Evolutionary conservation across 129 eudicot species (phyloP), one percentile per base, ranked within the genome.

Genomic region (Chrysanthemum seticuspe): DNA sequence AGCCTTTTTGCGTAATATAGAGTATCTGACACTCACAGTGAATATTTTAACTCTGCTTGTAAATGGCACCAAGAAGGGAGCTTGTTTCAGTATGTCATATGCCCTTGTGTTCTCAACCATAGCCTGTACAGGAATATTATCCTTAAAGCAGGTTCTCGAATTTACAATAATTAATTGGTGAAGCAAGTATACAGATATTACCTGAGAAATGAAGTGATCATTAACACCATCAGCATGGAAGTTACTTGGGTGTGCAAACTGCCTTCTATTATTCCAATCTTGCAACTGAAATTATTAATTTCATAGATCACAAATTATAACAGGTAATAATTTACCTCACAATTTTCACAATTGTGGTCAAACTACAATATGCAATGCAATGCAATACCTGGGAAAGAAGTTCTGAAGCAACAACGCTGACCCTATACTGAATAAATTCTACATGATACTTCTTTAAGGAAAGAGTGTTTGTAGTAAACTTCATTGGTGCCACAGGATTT

Each of bases 201-300:
- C 98, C 96, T 94, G 97, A 70, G 96, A 87, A 74, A 90, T 86
- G 69, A 94, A 94, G 71, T 82, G 73, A 45, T 94, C 98, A 64
- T 86, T 88, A 75, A 87, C 96, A 59, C 97, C 98, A 68, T 94
- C 98, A 64, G 98, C 98, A 85, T 94, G 96, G 75, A 94, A 94
- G 55, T 90, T 83, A 74, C 85, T 94, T 7, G 98, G 92, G 69
- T 85, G 82, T 70, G 93, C 84, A 79, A 94, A 94, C 69, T 94
- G 88, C 68, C 96, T 85, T 81, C 98, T 84, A 79, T 94, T 94
- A 71, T 94, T 94, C 98, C 98, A 94, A 78, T 94, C 97, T 90
- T 94, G 97, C 89, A 94, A 83, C 98, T 94, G 77, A 8, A 86
- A 80, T 19, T 65, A 31, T 53, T 68, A 48, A 78, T 71, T 80